These are phyloP conservation scores for Dictyostelium brefeldianum DNA, from an alignment of 78 protist genomes.

Conservation along the genomic window DNA sequence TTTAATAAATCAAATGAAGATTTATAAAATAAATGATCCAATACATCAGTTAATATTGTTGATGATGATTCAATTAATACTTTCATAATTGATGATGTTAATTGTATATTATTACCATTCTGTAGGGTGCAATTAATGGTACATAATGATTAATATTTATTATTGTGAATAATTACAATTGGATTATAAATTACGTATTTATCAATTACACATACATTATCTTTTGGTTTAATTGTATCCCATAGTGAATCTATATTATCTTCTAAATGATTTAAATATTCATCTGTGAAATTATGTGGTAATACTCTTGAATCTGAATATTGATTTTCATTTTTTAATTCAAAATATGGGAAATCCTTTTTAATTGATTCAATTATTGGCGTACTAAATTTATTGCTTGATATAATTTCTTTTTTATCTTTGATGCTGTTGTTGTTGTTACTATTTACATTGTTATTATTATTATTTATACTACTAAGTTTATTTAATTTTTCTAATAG, in stretches of 20 bases:
- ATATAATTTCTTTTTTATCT: not conserved
- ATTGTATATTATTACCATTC: constrained; percentile 6
- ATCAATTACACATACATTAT: not conserved
- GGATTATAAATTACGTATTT: not conserved
- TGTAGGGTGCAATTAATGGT: too few species aligned
- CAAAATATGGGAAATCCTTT: not conserved
- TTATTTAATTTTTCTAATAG: not conserved
- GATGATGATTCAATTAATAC: not conserved
- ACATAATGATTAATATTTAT: too few species aligned
- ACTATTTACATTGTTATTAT: not conserved
- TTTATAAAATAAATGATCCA: constrained; percentile 29
- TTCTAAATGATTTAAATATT: constrained; percentile 2
- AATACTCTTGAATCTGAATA: constrained; percentile 8
- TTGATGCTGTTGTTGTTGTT: not conserved
- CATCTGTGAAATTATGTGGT: constrained; percentile 30
- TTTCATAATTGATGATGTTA: constrained; percentile 18
- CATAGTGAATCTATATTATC: constrained; percentile 12
- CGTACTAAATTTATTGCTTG: not conserved
- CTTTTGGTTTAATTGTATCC: constrained; percentile 34
- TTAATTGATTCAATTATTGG: not conserved
- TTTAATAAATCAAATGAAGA: not conserved
- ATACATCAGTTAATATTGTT: not conserved
- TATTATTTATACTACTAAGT: not conserved
- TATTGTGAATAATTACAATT: not conserved
- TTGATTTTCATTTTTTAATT: not conserved